Evolutionary conservation across 371 early-diverging fungal species (phyloP).

Genomic region (Neoconidiobolus thromboides): DNA sequence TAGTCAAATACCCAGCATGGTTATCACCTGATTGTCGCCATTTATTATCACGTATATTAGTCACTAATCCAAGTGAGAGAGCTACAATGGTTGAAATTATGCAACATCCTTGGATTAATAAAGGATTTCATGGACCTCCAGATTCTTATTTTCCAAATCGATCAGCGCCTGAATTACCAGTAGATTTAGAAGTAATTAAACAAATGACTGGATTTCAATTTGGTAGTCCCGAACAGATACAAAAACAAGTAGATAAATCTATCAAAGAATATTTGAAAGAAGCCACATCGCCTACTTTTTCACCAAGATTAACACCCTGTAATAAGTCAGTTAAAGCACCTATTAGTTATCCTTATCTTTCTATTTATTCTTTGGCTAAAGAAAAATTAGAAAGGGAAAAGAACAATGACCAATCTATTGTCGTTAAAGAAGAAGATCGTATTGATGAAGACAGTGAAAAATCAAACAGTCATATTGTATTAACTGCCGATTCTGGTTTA

Average conservation of each 20-base stretch:
- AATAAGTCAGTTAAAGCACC: conserved; percentile 6
- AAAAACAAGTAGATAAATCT: conserved; percentile 30
- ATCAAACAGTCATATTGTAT: neutral
- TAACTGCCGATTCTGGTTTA: neutral
- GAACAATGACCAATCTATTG: neutral
- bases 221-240: conserved; percentile 52
- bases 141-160: conserved; percentile 48
- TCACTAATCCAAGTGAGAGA: conserved; percentile 48
- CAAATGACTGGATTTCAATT: conserved; percentile 84
- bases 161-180: conserved; percentile 37
- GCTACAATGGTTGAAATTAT: conserved; percentile 57
- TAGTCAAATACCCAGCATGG: conserved; percentile 49
- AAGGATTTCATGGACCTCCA: conserved; percentile 40
- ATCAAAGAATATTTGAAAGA: conserved; percentile 19
- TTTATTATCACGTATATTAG: conserved; percentile 58
- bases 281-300: conserved; percentile 11
- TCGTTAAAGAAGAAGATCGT: neutral
- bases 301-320: conserved; percentile 1
- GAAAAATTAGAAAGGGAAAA: conserved; percentile 51
- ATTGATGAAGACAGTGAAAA: neutral
- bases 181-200: conserved; percentile 53
- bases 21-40: conserved; percentile 52
- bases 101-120: conserved; percentile 76
- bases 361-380: conserved; percentile 69
- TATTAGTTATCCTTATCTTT: conserved; percentile 43